Evolutionary conservation across 2,329 filamentous ascomycete genomes (phyloP), one percentile per base, ranked within the genome.

Genomic region (Fusarium redolens): DNA sequence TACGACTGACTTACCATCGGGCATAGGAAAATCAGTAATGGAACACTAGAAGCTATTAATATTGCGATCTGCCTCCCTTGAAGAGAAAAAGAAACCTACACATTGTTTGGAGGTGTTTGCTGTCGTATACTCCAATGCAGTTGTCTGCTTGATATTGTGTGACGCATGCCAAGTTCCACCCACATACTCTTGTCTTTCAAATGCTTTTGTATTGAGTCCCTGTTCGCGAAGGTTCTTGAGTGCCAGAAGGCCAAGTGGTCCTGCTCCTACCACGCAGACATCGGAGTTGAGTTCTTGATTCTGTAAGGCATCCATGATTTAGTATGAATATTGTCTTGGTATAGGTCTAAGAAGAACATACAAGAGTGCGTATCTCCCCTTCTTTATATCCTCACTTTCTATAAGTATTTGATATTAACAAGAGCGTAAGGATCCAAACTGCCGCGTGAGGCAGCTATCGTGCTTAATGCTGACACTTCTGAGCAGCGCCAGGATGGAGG

Each of bases 161-260:
- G 79, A 83, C 54, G 80, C 82, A 47, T 81, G 78, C 84, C 84
- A 86, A 10, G 83, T 78, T 7, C 85, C 84, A 14, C 84, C 84
- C 40, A 85, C 72, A 51, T 79, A 79, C 30, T 80, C 72, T 47
- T 83, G 79, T 44, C 80, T 78, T 61, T 86, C 85, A 48, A 86
- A 84, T 1, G 80, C 82, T 13, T 79, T 80, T 14, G 81, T 83
- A 13, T 82, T 69, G 54, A 85, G 83, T 7, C 84, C 84, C 71
- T 84, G 83, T 64, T 86, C 83, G 12, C 79, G 74, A 31, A 86
- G 76, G 57, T 83, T 82, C 71, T 86, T 86, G 59, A 83, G 73
- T 17, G 83, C 78, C 20, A 81, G 77, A 17, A 85, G 78, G 45
- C 83, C 83, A 7, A 82, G 74, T 2, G 77, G 78, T 18, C 82